Evolutionary conservation across 2,329 filamentous ascomycete genomes (phyloP).

Genomic region (Claviceps sp.): DNA sequence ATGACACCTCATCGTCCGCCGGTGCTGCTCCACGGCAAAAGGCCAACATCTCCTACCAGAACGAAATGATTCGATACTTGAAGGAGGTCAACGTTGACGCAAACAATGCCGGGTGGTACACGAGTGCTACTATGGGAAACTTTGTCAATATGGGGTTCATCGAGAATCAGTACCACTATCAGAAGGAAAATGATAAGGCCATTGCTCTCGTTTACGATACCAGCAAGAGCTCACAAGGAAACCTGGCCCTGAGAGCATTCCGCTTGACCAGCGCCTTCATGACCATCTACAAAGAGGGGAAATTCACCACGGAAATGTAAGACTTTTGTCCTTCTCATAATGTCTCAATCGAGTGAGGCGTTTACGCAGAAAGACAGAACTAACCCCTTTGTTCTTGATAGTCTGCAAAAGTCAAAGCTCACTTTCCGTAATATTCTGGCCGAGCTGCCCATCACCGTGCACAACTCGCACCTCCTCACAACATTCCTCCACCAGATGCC

Average conservation of each 20-base stretch:
- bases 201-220: constrained; percentile 90
- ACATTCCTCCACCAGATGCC: constrained; percentile 91
- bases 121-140: constrained; percentile 96
- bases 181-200: constrained; percentile 83
- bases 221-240: constrained; percentile 85
- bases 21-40: constrained; percentile 86
- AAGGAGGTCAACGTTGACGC: constrained; percentile 97
- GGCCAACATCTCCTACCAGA: constrained; percentile 76
- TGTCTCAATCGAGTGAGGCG: background rate
- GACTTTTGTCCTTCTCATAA: constrained; percentile 14
- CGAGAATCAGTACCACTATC: constrained; percentile 96
- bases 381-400: constrained; percentile 21
- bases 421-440: constrained; percentile 87
- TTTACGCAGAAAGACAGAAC: background rate
- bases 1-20: constrained; percentile 60
- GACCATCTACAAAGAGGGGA: constrained; percentile 85
- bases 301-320: constrained; percentile 93
- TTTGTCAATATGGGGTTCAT: constrained; percentile 91
- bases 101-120: constrained; percentile 98
- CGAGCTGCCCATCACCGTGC: constrained; percentile 77
- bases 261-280: constrained; percentile 79
- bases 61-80: constrained; percentile 92
- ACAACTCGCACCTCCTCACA: constrained; percentile 95
- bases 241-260: constrained; percentile 81
- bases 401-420: constrained; percentile 87